Conservation (phyloP, 805 yeast genomes). For the Yarrowia sp. region DNA sequence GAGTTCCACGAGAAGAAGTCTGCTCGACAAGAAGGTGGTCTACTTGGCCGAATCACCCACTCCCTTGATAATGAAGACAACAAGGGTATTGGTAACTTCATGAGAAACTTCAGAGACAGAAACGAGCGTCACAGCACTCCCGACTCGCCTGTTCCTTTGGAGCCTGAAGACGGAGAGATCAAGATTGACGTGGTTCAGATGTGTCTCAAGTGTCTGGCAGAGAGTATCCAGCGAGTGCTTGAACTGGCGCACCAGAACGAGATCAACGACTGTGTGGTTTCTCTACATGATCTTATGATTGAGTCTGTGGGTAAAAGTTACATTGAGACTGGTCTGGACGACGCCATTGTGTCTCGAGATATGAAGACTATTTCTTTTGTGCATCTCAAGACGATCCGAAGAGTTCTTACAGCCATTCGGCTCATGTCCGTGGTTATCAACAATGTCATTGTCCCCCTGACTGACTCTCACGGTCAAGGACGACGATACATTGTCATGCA, state of each 20-base stretch:
- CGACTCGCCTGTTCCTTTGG: not conserved
- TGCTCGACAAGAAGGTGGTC: slow-evolving; percentile 37
- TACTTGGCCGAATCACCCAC: slow-evolving; percentile 30
- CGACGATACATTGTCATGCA: slow-evolving; percentile 58
- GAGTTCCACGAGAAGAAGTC: slow-evolving; percentile 41
- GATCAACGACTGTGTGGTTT: slow-evolving; percentile 59
- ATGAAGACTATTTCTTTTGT: slow-evolving; percentile 40
- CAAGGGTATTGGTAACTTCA: slow-evolving; percentile 37
- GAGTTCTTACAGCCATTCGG: slow-evolving; percentile 57
- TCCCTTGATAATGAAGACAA: slow-evolving; percentile 30
- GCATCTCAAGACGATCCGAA: slow-evolving; percentile 49
- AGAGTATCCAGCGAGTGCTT: slow-evolving; percentile 69
- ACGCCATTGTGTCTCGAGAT: slow-evolving; percentile 40
- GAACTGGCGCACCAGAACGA: slow-evolving; percentile 59
- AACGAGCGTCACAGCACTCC: slow-evolving; percentile 16
- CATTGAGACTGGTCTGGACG: slow-evolving; percentile 71
- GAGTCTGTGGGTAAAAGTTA: slow-evolving; percentile 70
- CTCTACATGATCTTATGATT: slow-evolving; percentile 62
- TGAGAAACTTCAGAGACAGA: slow-evolving; percentile 31
- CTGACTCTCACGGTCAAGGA: slow-evolving; percentile 54
- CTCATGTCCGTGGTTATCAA: slow-evolving; percentile 69
- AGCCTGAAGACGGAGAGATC: slow-evolving; percentile 30
- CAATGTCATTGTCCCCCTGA: slow-evolving; percentile 70
- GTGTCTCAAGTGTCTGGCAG: slow-evolving; percentile 67
- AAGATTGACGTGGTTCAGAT: slow-evolving; percentile 52